Percentiles rank a stretch among this genome's conserved stretches.
Evolutionary conservation across 164 flowering plant species (phyloP).

Genomic region (Vitis amurensis): DNA sequence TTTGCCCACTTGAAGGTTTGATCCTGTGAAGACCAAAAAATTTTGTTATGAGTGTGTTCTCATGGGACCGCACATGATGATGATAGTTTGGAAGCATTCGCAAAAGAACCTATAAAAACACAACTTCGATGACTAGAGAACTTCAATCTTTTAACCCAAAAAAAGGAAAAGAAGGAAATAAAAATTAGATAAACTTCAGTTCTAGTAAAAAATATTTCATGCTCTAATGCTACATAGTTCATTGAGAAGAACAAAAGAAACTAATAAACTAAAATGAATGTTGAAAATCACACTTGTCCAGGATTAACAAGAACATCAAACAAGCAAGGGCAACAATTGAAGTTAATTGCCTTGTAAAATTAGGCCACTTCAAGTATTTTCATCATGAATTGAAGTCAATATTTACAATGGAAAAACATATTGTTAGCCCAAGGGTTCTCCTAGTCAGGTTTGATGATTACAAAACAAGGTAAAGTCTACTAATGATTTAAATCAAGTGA

Average conservation of each 20-base stretch:
- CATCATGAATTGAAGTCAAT: no score
- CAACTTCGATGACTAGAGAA: conserved; percentile 14
- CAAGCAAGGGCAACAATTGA: no score
- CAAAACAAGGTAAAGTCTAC: no score
- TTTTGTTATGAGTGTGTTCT: conserved; percentile 92
- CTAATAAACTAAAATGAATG: no score
- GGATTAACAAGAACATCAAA: no score
- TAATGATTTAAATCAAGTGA: no score
- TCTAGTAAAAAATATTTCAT: neutral
- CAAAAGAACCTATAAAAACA: conserved; percentile 71
- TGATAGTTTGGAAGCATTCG: conserved; percentile 93
- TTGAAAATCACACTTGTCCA: no score
- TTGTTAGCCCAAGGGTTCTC: no score
- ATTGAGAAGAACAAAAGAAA: neutral
- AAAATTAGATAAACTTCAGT: neutral
- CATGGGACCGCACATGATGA: conserved; percentile 79
- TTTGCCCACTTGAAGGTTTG: conserved; percentile 94
- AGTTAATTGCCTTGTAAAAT: no score
- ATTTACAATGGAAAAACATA: no score
- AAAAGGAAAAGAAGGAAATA: neutral
- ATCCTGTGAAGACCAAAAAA: conserved; percentile 99
- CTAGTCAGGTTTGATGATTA: no score
- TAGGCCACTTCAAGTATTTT: no score
- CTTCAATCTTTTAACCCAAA: neutral
- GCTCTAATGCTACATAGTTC: neutral